Evolutionary conservation across 768 basidiomycete species (phyloP), one percentile per base, ranked within the genome.

Genomic region (Lentinula edodes): DNA sequence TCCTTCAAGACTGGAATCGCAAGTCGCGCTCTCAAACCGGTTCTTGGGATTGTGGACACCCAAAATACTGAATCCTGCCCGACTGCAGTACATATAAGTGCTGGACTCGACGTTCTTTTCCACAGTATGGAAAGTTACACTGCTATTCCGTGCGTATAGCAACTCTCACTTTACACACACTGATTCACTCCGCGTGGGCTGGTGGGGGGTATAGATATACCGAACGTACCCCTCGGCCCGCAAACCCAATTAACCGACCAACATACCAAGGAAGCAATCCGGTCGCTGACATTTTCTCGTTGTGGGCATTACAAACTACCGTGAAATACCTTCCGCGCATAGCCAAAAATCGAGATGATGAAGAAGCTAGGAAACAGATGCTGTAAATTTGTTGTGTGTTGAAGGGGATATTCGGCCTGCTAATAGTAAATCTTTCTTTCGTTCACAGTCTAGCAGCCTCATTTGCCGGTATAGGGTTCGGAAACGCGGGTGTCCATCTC

Each of bases 1-100:
- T 84, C 88, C 5, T 97, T 98, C 83, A 98, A 98, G 80, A 98
- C 96, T 13, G 96, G 96, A 48, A 98, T 98, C 66, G 90, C 96
- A 0, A 94, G 83, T 69, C 86, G 95, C 41, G 93, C 95, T 3
- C 76, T 98, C 75, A 93, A 95, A 64, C 96, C 96, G 0, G 81
- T 88, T 1, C 80, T 98, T 23, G 96, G 58, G 20, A 52, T 60
- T 51, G 51, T 52, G 18, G 96, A 98, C 69, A 90, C 93, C 1
- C 80, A 86, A 65, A 97, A 96, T 76, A 98, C 95, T 1, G 90
- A 91, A 64, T 86, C 85, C 6, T 98, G 96, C 71, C 91, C 96
- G 3, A 87, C 86, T n/a, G 87, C 88, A 56, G 88, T 98, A 9
- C 93, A 97, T 68, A 94, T 98, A 67, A 91, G 91, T 63, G 83